Evolutionary conservation across 2,329 filamentous ascomycete genomes (phyloP), one percentile per base, ranked within the genome.

Genomic region (Pseudogymnoascus sp.): DNA sequence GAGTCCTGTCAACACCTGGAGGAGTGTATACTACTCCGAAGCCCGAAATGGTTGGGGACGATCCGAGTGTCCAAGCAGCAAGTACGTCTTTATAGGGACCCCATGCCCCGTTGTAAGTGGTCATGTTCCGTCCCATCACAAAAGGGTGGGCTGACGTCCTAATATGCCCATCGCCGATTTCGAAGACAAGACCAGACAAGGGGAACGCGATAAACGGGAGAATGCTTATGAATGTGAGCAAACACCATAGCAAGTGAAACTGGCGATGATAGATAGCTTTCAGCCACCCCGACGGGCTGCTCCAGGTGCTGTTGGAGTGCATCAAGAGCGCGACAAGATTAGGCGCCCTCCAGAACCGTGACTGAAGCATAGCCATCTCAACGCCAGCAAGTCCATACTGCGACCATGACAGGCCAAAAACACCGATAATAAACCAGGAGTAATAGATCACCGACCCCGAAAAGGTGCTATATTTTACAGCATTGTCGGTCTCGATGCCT

Each of bases 391-490:
- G 57, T 18, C 34, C 35, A 58, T 15, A 58, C 15, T 18, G 30
- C 10, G 34, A 23, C 34, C 35, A 39, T 10, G 23, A n/a, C 28
- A 41, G 30, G 7, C 57, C 57, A 6, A 58, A 39, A 30, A 41
- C 35, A 58, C 57, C 34, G 3, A 58, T 37, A 18, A 58, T 58
- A 8, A 58, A 58, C 57, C 57, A 58, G n/a, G 57, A 58, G n/a
- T 28, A 39, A 10, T 28, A 58, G 28, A 58, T 58, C 12, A 45
- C 6, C 18, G 41, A 52, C 41, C 41, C 41, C 1, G 41, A 52
- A n/a, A 28, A 52, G 23, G 13, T 12, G 41, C 41, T 23, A n/a
- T 52, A 52, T 2, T 52, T 52, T 23, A 3, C 23, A 5, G 41
- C 41, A 28, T 30, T 23, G 23, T 30, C 41, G 9, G 15, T 28